Percentiles rank a stretch among this genome's conserved stretches.
phyloP scores from a whole-genome alignment of 2,329 filamentous ascomycete genomes.

The Berkeleyomyces basicola region DNA sequence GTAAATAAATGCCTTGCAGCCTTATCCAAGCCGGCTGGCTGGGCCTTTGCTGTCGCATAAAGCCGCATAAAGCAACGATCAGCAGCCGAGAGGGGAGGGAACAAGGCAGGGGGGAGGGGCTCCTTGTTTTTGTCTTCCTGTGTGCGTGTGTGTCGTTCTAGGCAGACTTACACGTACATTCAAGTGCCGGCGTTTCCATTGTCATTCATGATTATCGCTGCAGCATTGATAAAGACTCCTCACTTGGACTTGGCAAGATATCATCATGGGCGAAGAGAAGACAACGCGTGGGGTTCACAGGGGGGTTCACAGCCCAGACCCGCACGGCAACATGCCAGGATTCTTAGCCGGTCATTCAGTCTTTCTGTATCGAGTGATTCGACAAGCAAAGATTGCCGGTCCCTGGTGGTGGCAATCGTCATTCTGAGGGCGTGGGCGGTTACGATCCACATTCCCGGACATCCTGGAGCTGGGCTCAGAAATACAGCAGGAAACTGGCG shows the following conservation, averaged over 20 bases:
- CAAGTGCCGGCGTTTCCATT: not conserved
- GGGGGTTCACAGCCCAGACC: not conserved
- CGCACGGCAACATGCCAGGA: not conserved
- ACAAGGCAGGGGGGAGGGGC: not conserved
- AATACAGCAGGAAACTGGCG: no score
- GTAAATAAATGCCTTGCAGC: not conserved
- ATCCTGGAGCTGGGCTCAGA: no score
- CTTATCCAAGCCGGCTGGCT: not conserved
- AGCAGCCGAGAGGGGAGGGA: not conserved
- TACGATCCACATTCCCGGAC: no score
- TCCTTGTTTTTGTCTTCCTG: not conserved
- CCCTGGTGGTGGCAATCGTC: no score
- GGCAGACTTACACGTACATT: not conserved
- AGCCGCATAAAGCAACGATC: constrained; percentile 1
- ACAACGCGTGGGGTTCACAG: not conserved
- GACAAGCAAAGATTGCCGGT: no score
- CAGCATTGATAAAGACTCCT: not conserved
- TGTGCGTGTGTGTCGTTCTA: not conserved
- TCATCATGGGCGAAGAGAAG: not conserved
- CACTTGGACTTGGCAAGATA: not conserved
- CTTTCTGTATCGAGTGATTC: no score
- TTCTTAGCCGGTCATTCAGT: no score
- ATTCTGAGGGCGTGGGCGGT: no score
- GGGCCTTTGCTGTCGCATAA: not conserved
- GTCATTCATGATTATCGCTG: not conserved